Percentiles rank a stretch among this genome's conserved stretches.
phyloP scores from a whole-genome alignment of 192 early-diverging fungal species.

The Cetraspora pellucida region DNA sequence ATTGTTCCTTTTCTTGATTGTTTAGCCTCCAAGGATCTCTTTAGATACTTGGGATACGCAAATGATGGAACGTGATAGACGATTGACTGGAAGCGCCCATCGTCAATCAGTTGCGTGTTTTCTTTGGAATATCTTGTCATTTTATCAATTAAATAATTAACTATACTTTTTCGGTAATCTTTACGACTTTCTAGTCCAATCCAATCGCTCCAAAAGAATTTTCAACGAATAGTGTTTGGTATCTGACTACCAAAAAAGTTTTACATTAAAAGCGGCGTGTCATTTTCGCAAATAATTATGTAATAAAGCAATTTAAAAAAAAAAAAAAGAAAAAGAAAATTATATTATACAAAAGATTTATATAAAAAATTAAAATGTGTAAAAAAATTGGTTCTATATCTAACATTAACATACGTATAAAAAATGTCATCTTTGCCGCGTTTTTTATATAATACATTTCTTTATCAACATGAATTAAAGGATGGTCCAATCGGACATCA shows the following conservation, averaged over 20 bases:
- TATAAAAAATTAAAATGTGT: too few species aligned
- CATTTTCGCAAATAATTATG: too few species aligned
- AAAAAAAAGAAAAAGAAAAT: too few species aligned
- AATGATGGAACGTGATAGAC: slow-evolving; percentile 79
- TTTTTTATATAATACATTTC: too few species aligned
- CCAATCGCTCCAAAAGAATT: slow-evolving; percentile 62
- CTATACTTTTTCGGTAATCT: background rate
- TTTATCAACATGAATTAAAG: too few species aligned
- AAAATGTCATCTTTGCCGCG: too few species aligned
- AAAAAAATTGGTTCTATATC: too few species aligned
- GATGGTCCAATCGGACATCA: too few species aligned
- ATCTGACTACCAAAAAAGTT: slow-evolving; percentile 18
- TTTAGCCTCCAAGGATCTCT: slow-evolving; percentile 62
- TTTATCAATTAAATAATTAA: background rate
- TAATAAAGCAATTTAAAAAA: too few species aligned
- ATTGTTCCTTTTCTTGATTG: too few species aligned
- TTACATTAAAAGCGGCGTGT: background rate
- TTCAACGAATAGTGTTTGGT: slow-evolving; percentile 71
- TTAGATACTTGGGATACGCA: slow-evolving; percentile 75
- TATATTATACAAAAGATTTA: too few species aligned
- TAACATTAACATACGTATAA: too few species aligned
- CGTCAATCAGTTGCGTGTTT: slow-evolving; percentile 60
- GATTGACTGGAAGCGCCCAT: slow-evolving; percentile 69
- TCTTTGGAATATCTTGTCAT: background rate
- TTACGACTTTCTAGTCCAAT: slow-evolving; percentile 35